Percentiles rank a stretch among this genome's conserved stretches.
phyloP scores from a whole-genome alignment of 2,329 filamentous ascomycete genomes.

The Exserohilum turcica region DNA sequence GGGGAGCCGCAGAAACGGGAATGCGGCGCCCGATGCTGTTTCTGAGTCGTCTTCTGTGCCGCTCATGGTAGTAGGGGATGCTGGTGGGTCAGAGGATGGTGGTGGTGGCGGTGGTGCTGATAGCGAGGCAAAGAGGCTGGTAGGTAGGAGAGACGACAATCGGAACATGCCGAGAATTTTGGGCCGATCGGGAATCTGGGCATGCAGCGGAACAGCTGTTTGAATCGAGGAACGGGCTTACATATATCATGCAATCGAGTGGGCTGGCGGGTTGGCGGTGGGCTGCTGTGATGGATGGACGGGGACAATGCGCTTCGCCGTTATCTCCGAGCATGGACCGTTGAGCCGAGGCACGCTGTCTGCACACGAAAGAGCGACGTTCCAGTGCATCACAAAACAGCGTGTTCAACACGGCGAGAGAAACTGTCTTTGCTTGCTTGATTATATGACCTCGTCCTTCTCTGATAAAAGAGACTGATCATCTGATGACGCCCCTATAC shows the following conservation, averaged over 20 bases:
- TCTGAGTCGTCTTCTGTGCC: background rate
- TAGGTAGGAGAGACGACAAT: conserved; percentile 5
- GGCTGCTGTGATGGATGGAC: conserved; percentile 5
- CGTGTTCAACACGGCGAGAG: background rate
- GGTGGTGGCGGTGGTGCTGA: background rate
- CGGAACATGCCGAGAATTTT: conserved; percentile 10
- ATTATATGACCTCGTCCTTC: background rate
- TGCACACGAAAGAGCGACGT: too few relatives aligned
- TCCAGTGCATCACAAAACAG: background rate
- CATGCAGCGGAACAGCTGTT: too few relatives aligned
- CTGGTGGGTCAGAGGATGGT: background rate
- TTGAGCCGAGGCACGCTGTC: conserved; percentile 10
- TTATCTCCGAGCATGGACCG: conserved; percentile 10
- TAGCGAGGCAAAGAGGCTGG: conserved; percentile 4
- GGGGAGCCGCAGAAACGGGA: conserved; percentile 38
- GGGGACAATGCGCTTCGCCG: background rate
- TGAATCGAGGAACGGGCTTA: background rate
- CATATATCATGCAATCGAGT: too few relatives aligned
- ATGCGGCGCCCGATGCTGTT: conserved; percentile 15
- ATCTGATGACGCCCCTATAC: background rate
- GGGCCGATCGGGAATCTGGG: too few relatives aligned
- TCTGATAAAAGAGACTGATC: background rate
- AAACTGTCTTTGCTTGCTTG: background rate
- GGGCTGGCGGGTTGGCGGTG: too few relatives aligned
- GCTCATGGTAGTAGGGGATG: too few relatives aligned